phyloP scores from a whole-genome alignment of 139 green algal species.

The Eudorina sp. region DNA sequence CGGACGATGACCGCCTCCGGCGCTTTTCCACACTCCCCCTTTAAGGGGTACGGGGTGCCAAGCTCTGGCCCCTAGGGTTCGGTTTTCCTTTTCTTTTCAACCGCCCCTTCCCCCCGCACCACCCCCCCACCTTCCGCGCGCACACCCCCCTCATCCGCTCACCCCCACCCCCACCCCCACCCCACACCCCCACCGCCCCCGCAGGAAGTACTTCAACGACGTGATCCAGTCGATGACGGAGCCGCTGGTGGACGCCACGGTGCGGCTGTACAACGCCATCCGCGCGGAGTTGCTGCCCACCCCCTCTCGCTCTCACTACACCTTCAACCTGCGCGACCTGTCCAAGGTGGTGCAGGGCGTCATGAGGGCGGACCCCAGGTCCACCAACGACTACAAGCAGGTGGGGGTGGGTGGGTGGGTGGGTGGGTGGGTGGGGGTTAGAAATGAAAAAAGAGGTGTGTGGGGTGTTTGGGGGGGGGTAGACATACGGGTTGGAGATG shows the following conservation, averaged over 20 bases:
- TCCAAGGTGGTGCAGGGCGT: conserved; percentile 82
- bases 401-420: no score
- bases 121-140: not conserved
- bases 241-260: conserved; percentile 64
- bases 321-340: conserved; percentile 87
- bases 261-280: conserved; percentile 81
- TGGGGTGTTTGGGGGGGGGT: no score
- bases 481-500: no score
- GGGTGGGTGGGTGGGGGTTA: no score
- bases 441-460: no score
- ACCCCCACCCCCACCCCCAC: not conserved
- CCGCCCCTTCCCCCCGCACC: not conserved
- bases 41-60: no score
- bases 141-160: not conserved
- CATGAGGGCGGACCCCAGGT: conserved; percentile 74
- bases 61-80: no score
- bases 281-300: conserved; percentile 80
- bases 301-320: conserved; percentile 83
- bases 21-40: no score
- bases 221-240: conserved; percentile 56
- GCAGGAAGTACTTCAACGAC: conserved; percentile 70
- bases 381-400: conserved; percentile 53
- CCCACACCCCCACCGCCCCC: not conserved
- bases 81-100: no score
- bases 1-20: no score